Evolutionary conservation across 371 early-diverging fungal species (phyloP), one percentile per base, ranked within the genome.

Genomic region (Rhizopus sp.): DNA sequence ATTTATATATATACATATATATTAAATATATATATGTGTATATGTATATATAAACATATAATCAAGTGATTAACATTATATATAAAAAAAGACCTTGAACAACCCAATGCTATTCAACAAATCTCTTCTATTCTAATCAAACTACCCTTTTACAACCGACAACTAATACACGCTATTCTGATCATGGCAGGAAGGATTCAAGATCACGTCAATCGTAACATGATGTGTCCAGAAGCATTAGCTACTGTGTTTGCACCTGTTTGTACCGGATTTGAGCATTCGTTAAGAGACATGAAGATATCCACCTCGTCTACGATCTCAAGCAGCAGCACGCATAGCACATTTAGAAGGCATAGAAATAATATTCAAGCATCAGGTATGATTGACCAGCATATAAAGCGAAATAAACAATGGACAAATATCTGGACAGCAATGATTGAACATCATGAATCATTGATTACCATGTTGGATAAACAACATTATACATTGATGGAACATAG

Each of bases 241-340:
- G 75, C 79, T 7, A 69, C 73, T 29, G 75, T 78, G 0, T 61
- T 78, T 46, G 79, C 79, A 3, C 79, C 79, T 7, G 69, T 75
- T 7, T 71, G 71, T 41, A 71, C 74, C 9, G 76, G 76, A 1
- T 68, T 73, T 30, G 75, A 78, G 23, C 69, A 73, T 42, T 65
- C 62, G 3, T 38, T 70, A 3, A 63, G 55, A 42, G 57, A 63
- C 29, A 42, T 50, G 4, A 42, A 17, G 31, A 41, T 33, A 4
- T 33, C 41, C 9, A 38, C 23, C 13, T 46, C 54, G 5, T 42
- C n/a, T 15, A 30, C 40, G 15, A 33, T 7, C 7, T n/a, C 49
- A 34, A 17, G 23, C 31, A 8, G 16, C 52, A 59, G 13, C 32
- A 55, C 55, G 23, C 29, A 41, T 5, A 51, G 56, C 1, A 55